Percentiles rank a stretch among this genome's conserved stretches.
phyloP scores from a whole-genome alignment of 2,329 filamentous ascomycete genomes.

The Trichoderma sp. region DNA sequence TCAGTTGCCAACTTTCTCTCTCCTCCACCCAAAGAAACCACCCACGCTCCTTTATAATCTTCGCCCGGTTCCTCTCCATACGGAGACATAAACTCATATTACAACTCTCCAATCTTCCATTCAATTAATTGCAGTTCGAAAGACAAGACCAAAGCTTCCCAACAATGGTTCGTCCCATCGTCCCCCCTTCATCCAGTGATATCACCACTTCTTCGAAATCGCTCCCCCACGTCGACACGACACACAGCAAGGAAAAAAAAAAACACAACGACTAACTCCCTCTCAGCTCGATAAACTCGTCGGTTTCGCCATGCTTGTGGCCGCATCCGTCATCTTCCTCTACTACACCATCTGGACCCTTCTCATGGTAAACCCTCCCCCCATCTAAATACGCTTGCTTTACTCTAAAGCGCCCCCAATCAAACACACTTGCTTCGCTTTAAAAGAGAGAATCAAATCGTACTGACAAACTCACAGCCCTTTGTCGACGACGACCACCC shows the following conservation, averaged over 20 bases:
- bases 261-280: neutral
- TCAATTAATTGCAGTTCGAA: neutral
- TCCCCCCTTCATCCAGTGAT: neutral
- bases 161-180: constrained; percentile 33
- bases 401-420: neutral
- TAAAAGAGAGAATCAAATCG: neutral
- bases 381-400: too few species aligned
- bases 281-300: constrained; percentile 82
- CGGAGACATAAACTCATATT: neutral
- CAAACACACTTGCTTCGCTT: neutral
- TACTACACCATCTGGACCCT: constrained; percentile 99
- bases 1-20: neutral
- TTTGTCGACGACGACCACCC: constrained; percentile 95
- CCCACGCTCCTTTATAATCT: constrained; percentile 18
- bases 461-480: constrained; percentile 57
- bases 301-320: constrained; percentile 67
- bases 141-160: constrained; percentile 9
- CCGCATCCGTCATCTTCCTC: constrained; percentile 61
- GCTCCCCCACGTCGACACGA: neutral
- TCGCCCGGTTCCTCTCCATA: neutral
- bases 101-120: neutral
- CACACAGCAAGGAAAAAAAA: neutral
- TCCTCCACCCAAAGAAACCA: neutral
- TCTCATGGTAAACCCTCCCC: constrained; percentile 70
- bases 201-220: neutral